Percentiles rank a stretch among this genome's conserved stretches.
Evolutionary conservation across 2,329 filamentous ascomycete species (phyloP).

Genomic region (Rhynchosporium agropyri): DNA sequence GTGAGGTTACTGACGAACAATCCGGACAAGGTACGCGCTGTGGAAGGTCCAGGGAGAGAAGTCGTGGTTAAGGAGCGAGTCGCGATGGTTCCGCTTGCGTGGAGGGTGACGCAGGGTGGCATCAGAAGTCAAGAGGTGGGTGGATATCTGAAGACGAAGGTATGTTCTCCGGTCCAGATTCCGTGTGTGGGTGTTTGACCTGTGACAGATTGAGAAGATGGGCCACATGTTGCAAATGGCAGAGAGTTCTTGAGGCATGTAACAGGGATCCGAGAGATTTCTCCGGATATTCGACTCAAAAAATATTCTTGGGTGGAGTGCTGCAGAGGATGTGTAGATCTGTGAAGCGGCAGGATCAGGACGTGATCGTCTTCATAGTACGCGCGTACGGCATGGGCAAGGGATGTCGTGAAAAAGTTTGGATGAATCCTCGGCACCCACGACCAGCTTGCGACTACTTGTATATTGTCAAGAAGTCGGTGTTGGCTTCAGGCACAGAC

Average conservation of each 20-base stretch:
- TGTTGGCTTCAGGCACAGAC: no score
- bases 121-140: constrained; percentile 88
- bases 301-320: no score
- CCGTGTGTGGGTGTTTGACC: not conserved
- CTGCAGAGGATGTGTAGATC: no score
- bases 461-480: no score
- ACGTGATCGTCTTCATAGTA: no score
- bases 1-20: constrained; percentile 93
- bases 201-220: constrained; percentile 77
- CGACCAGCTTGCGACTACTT: no score
- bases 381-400: no score
- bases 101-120: constrained; percentile 72
- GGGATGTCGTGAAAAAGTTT: no score
- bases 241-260: constrained; percentile 23
- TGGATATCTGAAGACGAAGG: constrained; percentile 93
- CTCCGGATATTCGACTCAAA: no score
- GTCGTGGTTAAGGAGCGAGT: constrained; percentile 87
- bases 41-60: constrained; percentile 89
- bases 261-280: not conserved
- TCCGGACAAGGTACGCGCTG: constrained; percentile 91
- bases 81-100: constrained; percentile 92
- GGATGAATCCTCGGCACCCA: no score
- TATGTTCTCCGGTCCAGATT: constrained; percentile 47
- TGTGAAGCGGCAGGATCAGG: no score
- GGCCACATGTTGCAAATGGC: constrained; percentile 72